phyloP scores from a whole-genome alignment of 345 rosid species.

The Zanthoxylum bungeanum region DNA sequence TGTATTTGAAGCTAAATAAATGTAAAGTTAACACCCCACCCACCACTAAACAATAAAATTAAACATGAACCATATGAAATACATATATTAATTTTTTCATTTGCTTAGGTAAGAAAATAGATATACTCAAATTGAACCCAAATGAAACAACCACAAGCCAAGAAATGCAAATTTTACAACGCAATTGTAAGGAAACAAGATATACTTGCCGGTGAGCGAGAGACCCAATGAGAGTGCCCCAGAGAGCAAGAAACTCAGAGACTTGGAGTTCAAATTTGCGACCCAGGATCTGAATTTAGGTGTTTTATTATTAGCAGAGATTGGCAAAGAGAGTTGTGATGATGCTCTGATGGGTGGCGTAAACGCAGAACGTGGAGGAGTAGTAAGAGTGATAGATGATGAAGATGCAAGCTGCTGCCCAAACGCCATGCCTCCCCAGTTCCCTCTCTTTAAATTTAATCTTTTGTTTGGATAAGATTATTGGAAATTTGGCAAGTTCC shows the following conservation, averaged over 20 bases:
- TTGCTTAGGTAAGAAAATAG: not conserved
- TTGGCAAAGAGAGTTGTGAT: conserved; percentile 23
- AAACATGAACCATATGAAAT: not conserved
- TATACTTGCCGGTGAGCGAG: conserved; percentile 51
- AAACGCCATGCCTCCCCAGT: conserved; percentile 30
- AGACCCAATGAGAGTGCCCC: conserved; percentile 67
- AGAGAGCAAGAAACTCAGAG: conserved; percentile 50
- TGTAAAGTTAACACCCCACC: not conserved
- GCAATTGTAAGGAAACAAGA: not conserved
- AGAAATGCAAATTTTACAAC: not conserved
- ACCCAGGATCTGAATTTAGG: conserved; percentile 31
- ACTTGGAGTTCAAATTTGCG: conserved; percentile 42
- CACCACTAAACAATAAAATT: not conserved
- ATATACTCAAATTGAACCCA: not conserved
- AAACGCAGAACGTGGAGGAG: conserved; percentile 8
- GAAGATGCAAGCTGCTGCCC: conserved; percentile 25
- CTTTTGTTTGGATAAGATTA: conserved; percentile 5
- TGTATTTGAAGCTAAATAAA: not conserved
- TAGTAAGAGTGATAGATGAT: conserved; percentile 14
- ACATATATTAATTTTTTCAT: not conserved
- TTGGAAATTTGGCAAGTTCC: not conserved
- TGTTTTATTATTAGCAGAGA: conserved; percentile 14
- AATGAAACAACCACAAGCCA: not conserved
- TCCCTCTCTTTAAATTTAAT: conserved; percentile 10
- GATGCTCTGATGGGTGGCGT: conserved; percentile 19